Conservation (phyloP, 2,329 filamentous ascomycete genomes). For the Aspergillus sp. region DNA sequence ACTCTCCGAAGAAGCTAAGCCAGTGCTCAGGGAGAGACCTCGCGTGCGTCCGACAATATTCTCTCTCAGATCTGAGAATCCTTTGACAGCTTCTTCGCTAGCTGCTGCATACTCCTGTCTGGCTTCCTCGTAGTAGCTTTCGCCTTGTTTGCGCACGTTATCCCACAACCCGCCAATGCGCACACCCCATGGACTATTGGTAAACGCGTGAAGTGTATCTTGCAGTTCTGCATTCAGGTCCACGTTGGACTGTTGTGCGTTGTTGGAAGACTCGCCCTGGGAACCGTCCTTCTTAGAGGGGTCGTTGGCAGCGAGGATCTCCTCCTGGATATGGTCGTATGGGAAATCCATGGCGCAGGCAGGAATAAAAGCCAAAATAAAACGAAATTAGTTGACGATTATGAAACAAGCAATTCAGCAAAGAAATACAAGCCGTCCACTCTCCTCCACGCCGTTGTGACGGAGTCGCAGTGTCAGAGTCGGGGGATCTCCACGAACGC, state of each 20-base stretch:
- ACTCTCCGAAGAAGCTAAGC: conserved; percentile 13
- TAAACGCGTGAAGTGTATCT: conserved; percentile 91
- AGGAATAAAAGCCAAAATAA: neutral
- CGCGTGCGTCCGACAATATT: conserved; percentile 65
- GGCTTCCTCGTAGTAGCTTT: conserved; percentile 76
- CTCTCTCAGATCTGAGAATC: conserved; percentile 62
- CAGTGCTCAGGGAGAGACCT: conserved; percentile 56
- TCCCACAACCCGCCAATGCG: conserved; percentile 81
- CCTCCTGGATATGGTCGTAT: conserved; percentile 93
- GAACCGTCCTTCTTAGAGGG: conserved; percentile 38
- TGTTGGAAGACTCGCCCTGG: conserved; percentile 36
- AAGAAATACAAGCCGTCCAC: neutral
- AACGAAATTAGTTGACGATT: too few relatives aligned
- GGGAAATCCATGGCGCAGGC: conserved; percentile 70
- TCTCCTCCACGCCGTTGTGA: conserved; percentile 1
- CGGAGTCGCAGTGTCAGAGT: neutral
- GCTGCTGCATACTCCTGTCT: conserved; percentile 74
- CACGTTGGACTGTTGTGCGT: conserved; percentile 27
- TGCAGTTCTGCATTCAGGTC: conserved; percentile 81
- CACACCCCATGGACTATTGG: conserved; percentile 82
- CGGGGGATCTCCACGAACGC: conserved; percentile 2
- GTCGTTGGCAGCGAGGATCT: conserved; percentile 56
- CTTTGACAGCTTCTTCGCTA: conserved; percentile 71
- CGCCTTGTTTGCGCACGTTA: conserved; percentile 89
- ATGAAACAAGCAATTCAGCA: neutral